Percentiles rank a stretch among this genome's conserved stretches.
Conservation (phyloP, 257 asterid species). For the Solanum ossicruentum region DNA sequence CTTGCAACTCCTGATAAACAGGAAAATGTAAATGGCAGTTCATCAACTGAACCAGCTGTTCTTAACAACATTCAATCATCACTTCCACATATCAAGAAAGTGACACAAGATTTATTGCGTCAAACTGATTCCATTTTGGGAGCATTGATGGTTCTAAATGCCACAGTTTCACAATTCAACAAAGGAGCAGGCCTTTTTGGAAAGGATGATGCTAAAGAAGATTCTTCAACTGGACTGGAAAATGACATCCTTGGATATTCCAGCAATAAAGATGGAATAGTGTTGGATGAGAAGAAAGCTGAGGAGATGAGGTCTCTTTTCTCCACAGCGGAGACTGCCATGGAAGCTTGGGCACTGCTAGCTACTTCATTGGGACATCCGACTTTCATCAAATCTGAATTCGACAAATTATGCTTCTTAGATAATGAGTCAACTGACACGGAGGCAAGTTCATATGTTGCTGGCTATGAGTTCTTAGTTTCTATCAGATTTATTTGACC, state of each 20-base stretch:
- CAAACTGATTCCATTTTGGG: conserved; percentile 93
- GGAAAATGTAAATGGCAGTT: conserved; percentile 17
- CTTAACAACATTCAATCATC: conserved; percentile 20
- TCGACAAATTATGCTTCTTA: conserved; percentile 83
- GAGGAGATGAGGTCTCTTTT: conserved; percentile 94
- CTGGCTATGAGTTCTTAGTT: neutral
- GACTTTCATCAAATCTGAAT: conserved; percentile 89
- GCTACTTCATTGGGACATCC: conserved; percentile 95
- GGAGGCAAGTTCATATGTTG: conserved; percentile 44
- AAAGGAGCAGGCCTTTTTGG: conserved; percentile 31
- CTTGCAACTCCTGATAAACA: conserved; percentile 62
- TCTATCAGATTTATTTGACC: neutral
- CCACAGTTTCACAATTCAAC: conserved; percentile 63
- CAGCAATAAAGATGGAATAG: conserved; percentile 22
- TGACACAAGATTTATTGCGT: conserved; percentile 64
- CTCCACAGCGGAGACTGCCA: conserved; percentile 96
- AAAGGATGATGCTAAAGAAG: conserved; percentile 23
- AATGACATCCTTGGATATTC: conserved; percentile 10
- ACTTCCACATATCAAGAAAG: conserved; percentile 61
- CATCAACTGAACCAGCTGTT: conserved; percentile 16
- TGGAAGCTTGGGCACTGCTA: conserved; percentile 99
- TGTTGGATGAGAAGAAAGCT: conserved; percentile 66
- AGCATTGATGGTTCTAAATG: conserved; percentile 74
- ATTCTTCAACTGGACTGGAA: conserved; percentile 17
- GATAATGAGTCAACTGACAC: conserved; percentile 85